These are phyloP conservation scores for Albizia julibrissin DNA, from an alignment of 306 rosid genomes.

Conservation along the genomic window DNA sequence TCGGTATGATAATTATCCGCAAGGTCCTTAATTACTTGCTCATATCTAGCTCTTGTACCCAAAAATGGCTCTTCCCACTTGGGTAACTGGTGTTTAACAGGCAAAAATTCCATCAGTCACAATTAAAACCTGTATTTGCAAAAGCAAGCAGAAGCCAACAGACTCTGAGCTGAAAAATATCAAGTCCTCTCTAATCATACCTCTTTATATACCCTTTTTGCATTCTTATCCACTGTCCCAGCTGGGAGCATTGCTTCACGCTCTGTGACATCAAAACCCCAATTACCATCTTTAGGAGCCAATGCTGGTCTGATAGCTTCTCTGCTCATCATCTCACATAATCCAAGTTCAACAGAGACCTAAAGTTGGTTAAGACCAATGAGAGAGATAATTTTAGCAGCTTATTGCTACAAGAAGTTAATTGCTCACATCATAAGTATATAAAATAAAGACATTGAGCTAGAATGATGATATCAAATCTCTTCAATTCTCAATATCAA, in stretches of 20 bases:
- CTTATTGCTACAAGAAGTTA: neutral
- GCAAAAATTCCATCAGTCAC: conserved; percentile 19
- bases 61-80: conserved; percentile 60
- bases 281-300: conserved; percentile 72
- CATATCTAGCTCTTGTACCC: conserved; percentile 59
- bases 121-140: neutral
- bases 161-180: neutral
- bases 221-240: conserved; percentile 67
- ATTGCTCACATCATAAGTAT: neutral
- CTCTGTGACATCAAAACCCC: conserved; percentile 71
- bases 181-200: conserved; percentile 28
- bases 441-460: neutral
- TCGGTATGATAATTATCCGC: conserved; percentile 72
- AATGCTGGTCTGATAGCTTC: conserved; percentile 54
- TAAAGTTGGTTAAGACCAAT: conserved; percentile 30
- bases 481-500: neutral
- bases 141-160: neutral
- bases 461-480: neutral
- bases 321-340: conserved; percentile 79
- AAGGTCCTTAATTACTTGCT: conserved; percentile 58
- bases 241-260: conserved; percentile 72
- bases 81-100: conserved; percentile 61
- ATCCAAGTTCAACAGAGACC: conserved; percentile 84
- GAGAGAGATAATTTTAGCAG: neutral
- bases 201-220: conserved; percentile 64